Evolutionary conservation across 345 rosid genomes (phyloP).

Genomic region (Reutealis trisperma): DNA sequence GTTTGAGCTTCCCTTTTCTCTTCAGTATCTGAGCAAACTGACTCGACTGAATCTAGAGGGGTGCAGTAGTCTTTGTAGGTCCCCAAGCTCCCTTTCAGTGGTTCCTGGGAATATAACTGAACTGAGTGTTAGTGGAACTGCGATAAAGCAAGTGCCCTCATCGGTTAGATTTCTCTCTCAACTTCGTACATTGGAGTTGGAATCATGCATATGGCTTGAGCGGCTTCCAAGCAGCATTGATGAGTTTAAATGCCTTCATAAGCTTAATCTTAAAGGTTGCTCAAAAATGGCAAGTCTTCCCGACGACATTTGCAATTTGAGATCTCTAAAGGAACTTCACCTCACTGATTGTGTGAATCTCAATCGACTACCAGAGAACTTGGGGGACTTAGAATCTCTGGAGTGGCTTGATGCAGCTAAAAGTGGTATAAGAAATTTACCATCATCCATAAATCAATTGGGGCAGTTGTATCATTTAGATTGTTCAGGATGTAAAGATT

Average conservation of each 20-base stretch:
- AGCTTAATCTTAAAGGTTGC: too few relatives aligned
- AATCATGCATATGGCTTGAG: too few relatives aligned
- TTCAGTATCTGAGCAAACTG: neutral
- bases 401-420: neutral
- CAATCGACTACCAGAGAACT: neutral
- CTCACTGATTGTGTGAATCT: neutral
- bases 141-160: neutral
- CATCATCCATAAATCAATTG: neutral
- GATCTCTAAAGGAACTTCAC: neutral
- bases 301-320: neutral
- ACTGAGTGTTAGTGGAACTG: neutral
- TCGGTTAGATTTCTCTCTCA: too few relatives aligned
- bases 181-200: too few relatives aligned
- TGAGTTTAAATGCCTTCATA: too few relatives aligned
- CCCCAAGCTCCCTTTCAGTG: neutral
- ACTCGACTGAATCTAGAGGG: neutral
- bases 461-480: neutral
- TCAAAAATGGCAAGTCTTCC: neutral
- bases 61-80: neutral
- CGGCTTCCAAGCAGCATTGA: too few relatives aligned
- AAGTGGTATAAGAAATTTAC: neutral
- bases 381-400: neutral
- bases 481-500: neutral
- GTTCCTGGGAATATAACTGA: neutral
- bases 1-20: slow-evolving; percentile 1